Percentiles rank a stretch among this genome's conserved stretches.
Conservation (phyloP, 139 green algal species). For the Zygnema cylindricum region DNA sequence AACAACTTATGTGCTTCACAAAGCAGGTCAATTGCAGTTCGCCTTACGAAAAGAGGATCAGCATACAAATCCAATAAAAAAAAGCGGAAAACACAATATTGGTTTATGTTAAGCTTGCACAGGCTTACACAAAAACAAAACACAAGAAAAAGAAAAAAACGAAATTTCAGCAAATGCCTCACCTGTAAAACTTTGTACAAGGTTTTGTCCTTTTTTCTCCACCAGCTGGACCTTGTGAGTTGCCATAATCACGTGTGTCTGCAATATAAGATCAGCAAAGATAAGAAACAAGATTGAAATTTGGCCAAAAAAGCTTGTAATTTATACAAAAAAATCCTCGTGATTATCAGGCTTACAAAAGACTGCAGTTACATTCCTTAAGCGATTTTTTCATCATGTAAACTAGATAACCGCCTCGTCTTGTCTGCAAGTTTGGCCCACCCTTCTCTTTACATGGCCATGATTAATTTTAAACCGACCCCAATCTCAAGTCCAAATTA, state of each 20-base stretch:
- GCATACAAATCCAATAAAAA: too few species aligned
- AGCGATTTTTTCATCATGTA: too few species aligned
- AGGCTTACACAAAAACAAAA: too few species aligned
- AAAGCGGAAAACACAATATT: too few species aligned
- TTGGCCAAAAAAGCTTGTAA: neutral
- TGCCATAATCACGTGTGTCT: conserved; percentile 36
- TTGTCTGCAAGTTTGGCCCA: neutral
- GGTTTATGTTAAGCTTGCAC: too few species aligned
- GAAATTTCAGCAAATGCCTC: neutral
- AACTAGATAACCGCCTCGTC: neutral
- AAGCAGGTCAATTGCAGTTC: too few species aligned
- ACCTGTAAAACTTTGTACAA: conserved; percentile 53
- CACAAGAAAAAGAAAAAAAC: too few species aligned
- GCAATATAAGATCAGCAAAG: conserved; percentile 12
- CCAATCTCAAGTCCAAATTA: too few species aligned
- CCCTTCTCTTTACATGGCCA: neutral
- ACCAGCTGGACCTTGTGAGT: neutral
- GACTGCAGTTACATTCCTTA: neutral
- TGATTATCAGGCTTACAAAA: neutral
- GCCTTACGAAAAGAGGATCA: too few species aligned
- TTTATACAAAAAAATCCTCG: neutral
- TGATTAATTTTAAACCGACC: too few species aligned
- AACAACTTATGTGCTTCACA: too few species aligned
- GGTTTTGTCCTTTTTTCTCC: conserved; percentile 30
- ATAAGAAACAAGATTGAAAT: neutral